Evolutionary conservation across 208 protist species (phyloP), one percentile per base, ranked within the genome.

Genomic region (Leishmania mexicana): DNA sequence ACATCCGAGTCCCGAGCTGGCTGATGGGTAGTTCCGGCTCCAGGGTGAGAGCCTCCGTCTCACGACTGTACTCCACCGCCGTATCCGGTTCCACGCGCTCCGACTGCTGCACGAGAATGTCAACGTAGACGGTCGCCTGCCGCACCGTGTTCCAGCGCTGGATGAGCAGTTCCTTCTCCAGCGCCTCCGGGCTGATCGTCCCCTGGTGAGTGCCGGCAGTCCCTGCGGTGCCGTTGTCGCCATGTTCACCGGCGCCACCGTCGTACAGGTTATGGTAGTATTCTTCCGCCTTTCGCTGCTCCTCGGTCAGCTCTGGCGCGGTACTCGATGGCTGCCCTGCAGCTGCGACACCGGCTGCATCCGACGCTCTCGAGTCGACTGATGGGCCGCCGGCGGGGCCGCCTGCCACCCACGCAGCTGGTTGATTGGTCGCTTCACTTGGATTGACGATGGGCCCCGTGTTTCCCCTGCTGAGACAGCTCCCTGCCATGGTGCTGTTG

Each of bases 21-120:
- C 82, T 76, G 8, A 62, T 51, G 0, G 91, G 79, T 45, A 94
- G 67, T 79, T 92, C 91, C 28, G 87, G 89, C 58, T 92, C 84
- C 57, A 97, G 75, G 42, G 83, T 92, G 76, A 97, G 84, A 28
- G 74, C 54, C 81, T 93, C 91, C 10, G 90, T 92, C 81, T 96
- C 90, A 53, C 84, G 79, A 79, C 90, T 95, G 83, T 93, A 96
- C 83, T 89, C 89, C 62, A 95, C 92, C 60, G 77, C 65, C 28
- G 90, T 91, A 67, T 92, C 77, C 45, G 80, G 73, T 77, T 92
- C 90, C 47, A 97, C 91, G 28, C 83, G 75, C 82, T 97, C 90
- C 45, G 89, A 89, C 74, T 91, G 89, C 83, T 97, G 94, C 19
- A 96, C 79, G 47, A 92, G 78, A 72, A 97, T 89, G 81, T 97